These are phyloP conservation scores for Phanerochaete carnosa DNA, from an alignment of 768 basidiomycete species.

Conservation along the genomic window DNA sequence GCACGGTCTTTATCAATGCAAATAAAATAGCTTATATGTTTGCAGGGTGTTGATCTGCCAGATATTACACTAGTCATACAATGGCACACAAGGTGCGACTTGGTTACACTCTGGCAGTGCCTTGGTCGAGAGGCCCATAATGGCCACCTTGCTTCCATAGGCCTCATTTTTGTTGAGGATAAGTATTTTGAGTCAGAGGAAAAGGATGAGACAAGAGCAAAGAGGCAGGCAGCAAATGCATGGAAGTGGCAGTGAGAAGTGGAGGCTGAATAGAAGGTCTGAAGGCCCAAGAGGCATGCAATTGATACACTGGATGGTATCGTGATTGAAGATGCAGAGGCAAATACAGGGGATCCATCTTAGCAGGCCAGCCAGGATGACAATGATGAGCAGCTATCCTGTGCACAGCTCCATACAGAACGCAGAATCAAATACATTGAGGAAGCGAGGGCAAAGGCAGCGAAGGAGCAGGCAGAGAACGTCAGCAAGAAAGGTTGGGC, in stretches of 20 bases:
- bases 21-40: neutral
- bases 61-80: neutral
- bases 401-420: too few relatives aligned
- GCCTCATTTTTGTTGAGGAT: neutral
- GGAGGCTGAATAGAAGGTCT: too few relatives aligned
- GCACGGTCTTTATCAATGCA: neutral
- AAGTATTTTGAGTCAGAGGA: neutral
- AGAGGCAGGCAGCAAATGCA: neutral
- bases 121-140: neutral
- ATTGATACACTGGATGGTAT: too few relatives aligned
- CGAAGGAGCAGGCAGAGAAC: neutral
- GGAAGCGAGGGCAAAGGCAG: neutral
- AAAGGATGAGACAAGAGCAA: neutral
- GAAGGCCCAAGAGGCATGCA: too few relatives aligned
- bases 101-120: neutral
- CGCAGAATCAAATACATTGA: too few relatives aligned
- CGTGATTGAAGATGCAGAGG: too few relatives aligned
- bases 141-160: neutral
- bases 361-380: too few relatives aligned
- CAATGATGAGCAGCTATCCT: too few relatives aligned
- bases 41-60: neutral
- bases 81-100: neutral
- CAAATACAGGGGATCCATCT: too few relatives aligned
- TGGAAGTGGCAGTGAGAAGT: too few relatives aligned
- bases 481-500: neutral